Evolutionary conservation across 495 filamentous ascomycete genomes (phyloP), one percentile per base, ranked within the genome.

Genomic region (Hypoxylon cercidicola): DNA sequence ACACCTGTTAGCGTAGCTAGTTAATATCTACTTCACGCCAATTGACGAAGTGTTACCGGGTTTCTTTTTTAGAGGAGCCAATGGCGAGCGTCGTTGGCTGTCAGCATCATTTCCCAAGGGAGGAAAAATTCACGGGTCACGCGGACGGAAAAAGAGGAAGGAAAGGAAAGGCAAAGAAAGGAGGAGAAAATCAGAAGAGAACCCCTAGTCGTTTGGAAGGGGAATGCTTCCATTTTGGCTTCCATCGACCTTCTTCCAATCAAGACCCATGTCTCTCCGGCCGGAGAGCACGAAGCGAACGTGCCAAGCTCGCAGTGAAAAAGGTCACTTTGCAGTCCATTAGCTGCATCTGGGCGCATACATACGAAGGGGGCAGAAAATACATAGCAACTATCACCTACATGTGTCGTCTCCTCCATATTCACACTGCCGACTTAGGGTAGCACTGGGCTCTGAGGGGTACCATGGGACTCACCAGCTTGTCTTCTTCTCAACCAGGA

Each of bases 211-310:
- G 23, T 63, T 53, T 53, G 10, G 55, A 59, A 61, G 32, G 54
- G 54, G 49, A 55, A 68, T 59, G 60, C 59, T 68, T 68, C 64
- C 44, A 68, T 68, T 68, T 43, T 45, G 35, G 59, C 49, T 68
- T 68, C 64, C 20, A 68, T 68, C 32, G 34, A 62, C 54, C 64
- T 68, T 68, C 64, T 68, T 46, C 64, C 64, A 62, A 68, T 52
- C 49, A 47, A n/a, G 19, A 60, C 55, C 59, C 64, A 57, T 68
- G 59, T 46, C 47, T 16, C 18, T 50, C 43, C 28, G n/a, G 34
- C 34, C 13, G 25, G 7, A 55, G 16, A 34, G 30, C 28, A 49
- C 48, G 46, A 68, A 62, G 49, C 59, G 54, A 63, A 59, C 55
- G 54, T 56, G 49, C 59, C 64, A 10, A 28, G 9, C 32, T 35